Conservation (phyloP, 2,329 filamentous ascomycete species). For the Leptographium procerum region DNA sequence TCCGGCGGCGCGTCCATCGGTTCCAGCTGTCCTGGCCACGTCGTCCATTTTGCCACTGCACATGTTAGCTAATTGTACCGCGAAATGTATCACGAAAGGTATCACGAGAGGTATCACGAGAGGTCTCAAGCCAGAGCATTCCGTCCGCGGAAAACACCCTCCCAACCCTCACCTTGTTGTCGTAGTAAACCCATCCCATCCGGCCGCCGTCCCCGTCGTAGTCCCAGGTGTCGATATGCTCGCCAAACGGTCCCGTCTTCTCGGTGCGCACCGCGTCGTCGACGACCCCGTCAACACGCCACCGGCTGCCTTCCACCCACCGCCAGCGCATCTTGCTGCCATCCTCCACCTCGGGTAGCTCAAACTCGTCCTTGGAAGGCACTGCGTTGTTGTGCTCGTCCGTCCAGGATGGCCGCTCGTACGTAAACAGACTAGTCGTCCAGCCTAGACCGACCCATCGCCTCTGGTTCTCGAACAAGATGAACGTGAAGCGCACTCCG, state of each 20-base stretch:
- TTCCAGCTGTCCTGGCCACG: slow-evolving; percentile 85
- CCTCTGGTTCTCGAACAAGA: slow-evolving; percentile 91
- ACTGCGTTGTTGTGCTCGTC: slow-evolving; percentile 86
- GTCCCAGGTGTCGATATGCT: slow-evolving; percentile 32
- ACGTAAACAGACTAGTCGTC: slow-evolving; percentile 83
- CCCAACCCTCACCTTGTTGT: slow-evolving; percentile 66
- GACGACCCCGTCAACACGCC: slow-evolving; percentile 69
- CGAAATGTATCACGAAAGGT: no score
- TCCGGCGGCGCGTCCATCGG: slow-evolving; percentile 80
- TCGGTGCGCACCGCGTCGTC: slow-evolving; percentile 31
- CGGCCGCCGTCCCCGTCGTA: slow-evolving; percentile 50
- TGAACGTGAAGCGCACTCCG: slow-evolving; percentile 91
- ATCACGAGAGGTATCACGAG: no score
- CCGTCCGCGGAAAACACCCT: not conserved
- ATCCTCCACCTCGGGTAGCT: slow-evolving; percentile 50
- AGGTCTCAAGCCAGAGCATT: no score
- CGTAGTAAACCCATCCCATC: slow-evolving; percentile 93
- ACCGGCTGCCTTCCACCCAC: slow-evolving; percentile 78
- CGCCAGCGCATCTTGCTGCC: slow-evolving; percentile 47
- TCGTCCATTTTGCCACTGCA: slow-evolving; percentile 77
- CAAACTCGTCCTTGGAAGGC: slow-evolving; percentile 59
- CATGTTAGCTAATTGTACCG: slow-evolving; percentile 3
- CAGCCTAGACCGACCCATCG: slow-evolving; percentile 92
- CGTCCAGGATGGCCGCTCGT: slow-evolving; percentile 85
- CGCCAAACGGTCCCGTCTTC: slow-evolving; percentile 10